Percentiles rank a stretch among this genome's conserved stretches.
Evolutionary conservation across 1,284 basidiomycete genomes (phyloP).

Genomic region (Microstroma glucosiphilum): DNA sequence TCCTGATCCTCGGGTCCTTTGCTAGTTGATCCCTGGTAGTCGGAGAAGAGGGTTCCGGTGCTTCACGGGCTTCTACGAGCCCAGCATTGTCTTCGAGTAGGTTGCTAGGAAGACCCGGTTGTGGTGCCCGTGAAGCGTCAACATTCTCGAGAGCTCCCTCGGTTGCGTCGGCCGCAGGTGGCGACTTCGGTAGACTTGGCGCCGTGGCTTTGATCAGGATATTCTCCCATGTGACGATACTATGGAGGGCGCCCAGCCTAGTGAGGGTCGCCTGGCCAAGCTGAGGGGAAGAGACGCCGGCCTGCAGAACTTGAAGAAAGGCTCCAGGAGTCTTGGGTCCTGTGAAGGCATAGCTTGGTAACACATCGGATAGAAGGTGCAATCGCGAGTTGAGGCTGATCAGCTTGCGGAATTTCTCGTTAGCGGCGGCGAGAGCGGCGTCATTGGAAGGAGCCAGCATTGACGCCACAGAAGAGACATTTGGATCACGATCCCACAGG

Average conservation of each 20-base stretch:
- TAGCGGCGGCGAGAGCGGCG: constrained; percentile 58
- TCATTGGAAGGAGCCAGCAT: constrained; percentile 25
- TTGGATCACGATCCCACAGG: constrained; percentile 59
- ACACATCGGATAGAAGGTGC: constrained; percentile 79
- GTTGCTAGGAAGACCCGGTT: constrained; percentile 23
- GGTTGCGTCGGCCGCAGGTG: constrained; percentile 12
- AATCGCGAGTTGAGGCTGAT: constrained; percentile 71
- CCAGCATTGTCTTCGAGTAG: constrained; percentile 26
- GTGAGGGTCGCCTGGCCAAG: constrained; percentile 60
- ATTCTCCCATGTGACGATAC: constrained; percentile 79
- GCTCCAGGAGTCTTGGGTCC: constrained; percentile 70
- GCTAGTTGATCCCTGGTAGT: background rate
- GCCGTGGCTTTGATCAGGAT: constrained; percentile 62
- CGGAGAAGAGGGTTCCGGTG: background rate
- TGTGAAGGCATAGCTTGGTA: constrained; percentile 75
- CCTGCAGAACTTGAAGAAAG: constrained; percentile 70
- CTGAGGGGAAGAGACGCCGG: constrained; percentile 50
- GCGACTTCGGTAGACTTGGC: constrained; percentile 17
- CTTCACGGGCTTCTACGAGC: constrained; percentile 19
- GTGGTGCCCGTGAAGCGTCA: constrained; percentile 18
- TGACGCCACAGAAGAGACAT: constrained; percentile 4
- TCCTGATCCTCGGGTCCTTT: constrained; percentile 14
- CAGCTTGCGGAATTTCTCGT: constrained; percentile 67
- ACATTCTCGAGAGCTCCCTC: constrained; percentile 17
- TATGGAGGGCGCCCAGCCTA: constrained; percentile 74